Percentiles rank a stretch among this genome's conserved stretches.
phyloP scores from a whole-genome alignment of 2,329 filamentous ascomycete genomes.

The Alternaria ethzedia region DNA sequence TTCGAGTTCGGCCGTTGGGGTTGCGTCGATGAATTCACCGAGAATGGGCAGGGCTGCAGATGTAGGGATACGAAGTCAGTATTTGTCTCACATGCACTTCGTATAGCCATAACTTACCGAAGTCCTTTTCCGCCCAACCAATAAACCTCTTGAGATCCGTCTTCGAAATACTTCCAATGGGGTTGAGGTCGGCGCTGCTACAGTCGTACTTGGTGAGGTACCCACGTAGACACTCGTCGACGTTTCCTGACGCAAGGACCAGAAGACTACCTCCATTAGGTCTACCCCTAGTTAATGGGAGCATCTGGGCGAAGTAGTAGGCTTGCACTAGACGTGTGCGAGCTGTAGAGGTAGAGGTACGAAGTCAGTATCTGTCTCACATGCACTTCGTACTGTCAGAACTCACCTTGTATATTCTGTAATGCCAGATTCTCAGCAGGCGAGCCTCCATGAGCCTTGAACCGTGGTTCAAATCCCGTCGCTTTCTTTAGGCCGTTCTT shows the following conservation, averaged over 20 bases:
- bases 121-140: conserved; percentile 59
- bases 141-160: conserved; percentile 76
- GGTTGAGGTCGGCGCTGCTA: conserved; percentile 57
- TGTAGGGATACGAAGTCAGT: no score
- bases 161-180: conserved; percentile 68
- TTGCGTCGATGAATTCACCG: conserved; percentile 64
- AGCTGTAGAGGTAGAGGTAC: no score
- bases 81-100: no score
- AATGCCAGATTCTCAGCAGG: conserved; percentile 59
- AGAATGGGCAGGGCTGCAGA: conserved; percentile 71
- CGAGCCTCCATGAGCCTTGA: conserved; percentile 69
- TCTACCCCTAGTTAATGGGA: conserved; percentile 64
- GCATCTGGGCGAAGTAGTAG: conserved; percentile 68
- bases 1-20: conserved; percentile 60
- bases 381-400: no score
- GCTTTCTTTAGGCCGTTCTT: conserved; percentile 62
- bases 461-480: conserved; percentile 66
- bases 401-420: conserved; percentile 13
- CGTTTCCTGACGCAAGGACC: conserved; percentile 72
- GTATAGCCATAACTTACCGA: no score
- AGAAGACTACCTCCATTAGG: conserved; percentile 65
- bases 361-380: no score
- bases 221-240: conserved; percentile 59
- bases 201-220: conserved; percentile 77
- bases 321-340: conserved; percentile 65